Conservation (phyloP, 2,329 filamentous ascomycete species). For the Xylariaceae sp. region DNA sequence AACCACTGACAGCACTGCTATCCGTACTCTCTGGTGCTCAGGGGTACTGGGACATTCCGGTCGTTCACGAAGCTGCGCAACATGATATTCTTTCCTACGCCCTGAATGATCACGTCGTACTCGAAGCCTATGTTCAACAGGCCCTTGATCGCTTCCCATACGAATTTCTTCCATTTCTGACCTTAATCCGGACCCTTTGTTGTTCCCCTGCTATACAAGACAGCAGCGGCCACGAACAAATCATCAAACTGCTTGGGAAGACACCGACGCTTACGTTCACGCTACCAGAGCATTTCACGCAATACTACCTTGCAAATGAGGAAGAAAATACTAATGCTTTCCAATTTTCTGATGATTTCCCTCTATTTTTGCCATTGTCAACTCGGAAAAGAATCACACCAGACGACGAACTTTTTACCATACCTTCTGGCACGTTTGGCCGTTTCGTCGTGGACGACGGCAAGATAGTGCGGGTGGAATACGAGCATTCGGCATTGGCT, state of each 20-base stretch:
- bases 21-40: constrained; percentile 56
- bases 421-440: constrained; percentile 63
- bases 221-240: constrained; percentile 38
- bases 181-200: constrained; percentile 63
- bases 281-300: constrained; percentile 66
- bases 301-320: constrained; percentile 75
- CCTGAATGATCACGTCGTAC: constrained; percentile 52
- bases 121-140: constrained; percentile 59
- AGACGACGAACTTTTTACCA: constrained; percentile 52
- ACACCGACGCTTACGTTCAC: constrained; percentile 73
- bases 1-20: constrained; percentile 63
- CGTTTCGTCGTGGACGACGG: constrained; percentile 74
- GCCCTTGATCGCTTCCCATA: constrained; percentile 78
- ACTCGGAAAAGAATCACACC: constrained; percentile 42
- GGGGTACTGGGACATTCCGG: constrained; percentile 52
- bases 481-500: constrained; percentile 72
- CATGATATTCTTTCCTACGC: constrained; percentile 40
- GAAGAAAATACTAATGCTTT: constrained; percentile 83
- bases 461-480: constrained; percentile 71
- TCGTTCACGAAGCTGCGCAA: constrained; percentile 33
- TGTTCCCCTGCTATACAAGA: constrained; percentile 39
- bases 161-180: constrained; percentile 75
- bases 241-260: constrained; percentile 62
- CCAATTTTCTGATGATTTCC: constrained; percentile 58
- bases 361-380: constrained; percentile 54